phyloP scores from a whole-genome alignment of 202 grass and related monocot species.

The Zoysia matrella region DNA sequence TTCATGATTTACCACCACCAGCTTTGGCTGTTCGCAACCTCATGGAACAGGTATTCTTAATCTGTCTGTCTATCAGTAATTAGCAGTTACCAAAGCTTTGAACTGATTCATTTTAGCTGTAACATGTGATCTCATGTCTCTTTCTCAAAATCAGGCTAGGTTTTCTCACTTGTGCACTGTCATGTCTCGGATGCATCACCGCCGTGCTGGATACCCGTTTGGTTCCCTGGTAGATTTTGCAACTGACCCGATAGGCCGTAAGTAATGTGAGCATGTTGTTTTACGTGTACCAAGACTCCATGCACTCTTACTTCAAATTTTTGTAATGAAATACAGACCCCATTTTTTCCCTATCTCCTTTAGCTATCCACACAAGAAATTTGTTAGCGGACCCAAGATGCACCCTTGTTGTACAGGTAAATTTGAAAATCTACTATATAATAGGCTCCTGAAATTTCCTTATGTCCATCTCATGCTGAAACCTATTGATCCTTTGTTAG shows the following conservation, averaged over 20 bases:
- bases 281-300: slow-evolving; percentile 20
- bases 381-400: slow-evolving; percentile 77
- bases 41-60: slow-evolving; percentile 67
- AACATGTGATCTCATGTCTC: slow-evolving; percentile 4
- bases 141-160: slow-evolving; percentile 55
- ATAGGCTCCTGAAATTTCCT: slow-evolving; percentile 6
- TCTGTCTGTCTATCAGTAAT: background rate
- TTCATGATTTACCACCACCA: slow-evolving; percentile 79
- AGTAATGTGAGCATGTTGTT: slow-evolving; percentile 34
- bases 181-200: slow-evolving; percentile 85
- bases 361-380: slow-evolving; percentile 94
- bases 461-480: slow-evolving; percentile 4
- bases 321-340: slow-evolving; percentile 58
- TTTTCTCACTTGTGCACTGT: slow-evolving; percentile 77
- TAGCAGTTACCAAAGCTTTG: background rate
- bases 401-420: slow-evolving; percentile 83
- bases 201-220: slow-evolving; percentile 71
- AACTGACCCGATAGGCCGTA: slow-evolving; percentile 72
- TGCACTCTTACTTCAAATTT: background rate
- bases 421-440: slow-evolving; percentile 23
- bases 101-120: background rate
- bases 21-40: slow-evolving; percentile 81
- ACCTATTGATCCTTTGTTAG: slow-evolving; percentile 28
- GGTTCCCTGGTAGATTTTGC: slow-evolving; percentile 78
- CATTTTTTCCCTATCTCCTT: slow-evolving; percentile 76